Evolutionary conservation across 257 asterid species (phyloP), one percentile per base, ranked within the genome.

Genomic region (Thymus quinquecostatus): DNA sequence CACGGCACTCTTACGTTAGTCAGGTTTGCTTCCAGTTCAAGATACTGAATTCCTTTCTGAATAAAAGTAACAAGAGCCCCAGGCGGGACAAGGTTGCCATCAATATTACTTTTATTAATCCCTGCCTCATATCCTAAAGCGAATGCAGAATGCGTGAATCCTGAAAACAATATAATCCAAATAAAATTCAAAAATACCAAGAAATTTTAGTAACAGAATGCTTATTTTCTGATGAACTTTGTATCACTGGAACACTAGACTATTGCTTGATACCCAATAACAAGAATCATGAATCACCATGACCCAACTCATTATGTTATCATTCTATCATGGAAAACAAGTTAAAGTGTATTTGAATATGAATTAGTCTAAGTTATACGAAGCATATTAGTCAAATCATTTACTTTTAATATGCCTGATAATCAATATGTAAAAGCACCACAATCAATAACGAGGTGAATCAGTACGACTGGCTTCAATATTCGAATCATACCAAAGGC

Each of bases 121-220:
- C 96, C 96, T 11, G 98, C 97, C 85, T 93, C 98, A 75, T 75
- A 90, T 77, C 98, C 98, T 64, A 93, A 82, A 74, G 91, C 87
- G 76, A 93, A 93, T 57, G 98, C 92, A 13, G 98, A 80, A 79
- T 93, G 98, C 30, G 94, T 76, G 72, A 93, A 93, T 62, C 98
- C 98, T 90, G 95, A 71, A 84, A 73, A 13, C 14, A 62, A 78
- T 48, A 67, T 48, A 56, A 57, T 70, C 62, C 58, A 66, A 53
- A 51, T 50, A 56, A 66, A 38, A 49, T 61, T 72, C 71, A 68
- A 55, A 44, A 60, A 55, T 30, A 61, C 29, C 27, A 54, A 14
- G 33, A 40, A 60, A 41, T n/a, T 53, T 47, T 6, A 67, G 40
- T 11, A 34, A 50, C 49, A 34, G 66, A 47, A 13, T 10, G 38